A percentile compares a stretch with the other conserved stretches of the same genome.
Evolutionary conservation across 257 asterid genomes (phyloP).

Genomic region (Solanum lignicaule): DNA sequence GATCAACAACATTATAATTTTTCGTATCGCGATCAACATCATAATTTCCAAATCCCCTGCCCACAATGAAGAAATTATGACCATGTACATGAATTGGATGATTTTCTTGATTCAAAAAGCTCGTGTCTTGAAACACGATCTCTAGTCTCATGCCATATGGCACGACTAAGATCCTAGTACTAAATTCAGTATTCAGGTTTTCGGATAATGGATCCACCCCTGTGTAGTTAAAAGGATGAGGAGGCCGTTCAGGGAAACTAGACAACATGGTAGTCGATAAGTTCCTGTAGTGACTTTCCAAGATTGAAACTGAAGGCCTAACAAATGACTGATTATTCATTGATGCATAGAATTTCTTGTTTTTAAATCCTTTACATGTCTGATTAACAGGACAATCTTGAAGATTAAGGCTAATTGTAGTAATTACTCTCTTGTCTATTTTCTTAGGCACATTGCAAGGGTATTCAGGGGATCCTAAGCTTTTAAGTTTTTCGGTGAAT

Average conservation of each 20-base stretch:
- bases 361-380: constrained; percentile 47
- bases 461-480: constrained; percentile 45
- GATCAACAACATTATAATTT: constrained; percentile 48
- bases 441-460: constrained; percentile 62
- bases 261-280: background rate
- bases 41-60: constrained; percentile 68
- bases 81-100: constrained; percentile 85
- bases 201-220: constrained; percentile 47
- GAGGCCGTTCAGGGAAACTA: constrained; percentile 57
- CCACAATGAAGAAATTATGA: constrained; percentile 63
- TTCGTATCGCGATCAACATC: constrained; percentile 29
- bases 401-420: constrained; percentile 60
- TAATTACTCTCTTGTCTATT: constrained; percentile 35
- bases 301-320: constrained; percentile 38
- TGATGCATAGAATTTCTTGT: constrained; percentile 56
- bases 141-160: constrained; percentile 52
- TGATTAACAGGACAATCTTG: constrained; percentile 63
- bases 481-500: constrained; percentile 26
- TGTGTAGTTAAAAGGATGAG: constrained; percentile 47
- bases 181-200: constrained; percentile 56
- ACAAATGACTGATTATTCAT: constrained; percentile 70
- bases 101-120: constrained; percentile 49
- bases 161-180: constrained; percentile 32
- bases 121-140: constrained; percentile 60
- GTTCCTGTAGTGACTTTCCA: constrained; percentile 49